These are phyloP conservation scores for Macadamia tetraphylla DNA, from an alignment of 164 flowering plant species.

Conservation along the genomic window DNA sequence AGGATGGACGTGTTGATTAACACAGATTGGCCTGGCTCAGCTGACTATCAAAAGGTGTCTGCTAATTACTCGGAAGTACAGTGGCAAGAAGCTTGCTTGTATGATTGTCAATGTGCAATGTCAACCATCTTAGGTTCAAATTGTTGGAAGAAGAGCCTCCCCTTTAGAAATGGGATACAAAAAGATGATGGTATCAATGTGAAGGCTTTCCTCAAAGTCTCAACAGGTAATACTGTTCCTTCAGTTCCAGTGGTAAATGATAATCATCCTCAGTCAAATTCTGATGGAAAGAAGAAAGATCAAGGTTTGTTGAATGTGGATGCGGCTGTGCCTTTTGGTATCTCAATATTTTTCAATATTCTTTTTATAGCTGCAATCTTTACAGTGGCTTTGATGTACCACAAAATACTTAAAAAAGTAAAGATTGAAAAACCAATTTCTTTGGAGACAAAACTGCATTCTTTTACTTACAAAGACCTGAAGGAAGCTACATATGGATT, in stretches of 20 bases:
- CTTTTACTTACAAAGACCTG: not conserved
- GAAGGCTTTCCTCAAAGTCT: constrained; percentile 9
- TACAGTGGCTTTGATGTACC: not conserved
- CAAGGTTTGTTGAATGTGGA: not conserved
- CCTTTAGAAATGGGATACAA: constrained; percentile 10
- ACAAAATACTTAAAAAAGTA: not conserved
- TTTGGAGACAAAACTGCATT: not conserved
- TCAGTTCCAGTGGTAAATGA: constrained; percentile 2
- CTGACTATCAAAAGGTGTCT: not conserved
- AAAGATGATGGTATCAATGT: not conserved
- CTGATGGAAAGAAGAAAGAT: not conserved
- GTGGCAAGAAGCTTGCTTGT: not conserved
- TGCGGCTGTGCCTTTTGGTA: not conserved
- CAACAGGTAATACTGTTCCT: too few species aligned
- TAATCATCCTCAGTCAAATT: not conserved
- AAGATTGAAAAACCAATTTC: too few species aligned
- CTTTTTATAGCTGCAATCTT: not conserved
- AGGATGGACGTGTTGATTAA: constrained; percentile 4
- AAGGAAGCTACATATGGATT: not conserved
- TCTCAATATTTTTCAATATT: not conserved
- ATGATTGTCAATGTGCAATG: constrained; percentile 11
- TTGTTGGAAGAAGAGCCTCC: constrained; percentile 16
- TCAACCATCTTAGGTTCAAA: not conserved
- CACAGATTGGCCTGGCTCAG: constrained; percentile 4
- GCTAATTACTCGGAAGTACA: not conserved